Evolutionary conservation across 2,329 filamentous ascomycete species (phyloP), one percentile per base, ranked within the genome.

Genomic region (Beauveria asiatica): DNA sequence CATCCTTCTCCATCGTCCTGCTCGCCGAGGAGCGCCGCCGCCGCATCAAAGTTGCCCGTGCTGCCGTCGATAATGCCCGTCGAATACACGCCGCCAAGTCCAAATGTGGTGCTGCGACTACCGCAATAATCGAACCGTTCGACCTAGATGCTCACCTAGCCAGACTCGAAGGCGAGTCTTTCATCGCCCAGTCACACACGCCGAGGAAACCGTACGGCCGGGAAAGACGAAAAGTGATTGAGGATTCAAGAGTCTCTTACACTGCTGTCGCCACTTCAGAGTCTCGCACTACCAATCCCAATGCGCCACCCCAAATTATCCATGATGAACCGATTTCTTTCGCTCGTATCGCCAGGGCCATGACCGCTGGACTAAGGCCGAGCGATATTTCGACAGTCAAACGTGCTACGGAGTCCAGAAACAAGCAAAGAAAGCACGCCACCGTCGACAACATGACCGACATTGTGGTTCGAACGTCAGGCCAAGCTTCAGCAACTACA

Each of bases 21-120:
- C 72, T 84, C 59, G 75, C 82, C 61, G 81, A 84, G 69, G 82
- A 84, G 69, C 80, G 80, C 52, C 76, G 81, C 62, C 79, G 80
- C 61, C 78, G 80, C 27, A 78, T 83, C 62, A 78, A 78, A 59
- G 73, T 80, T 49, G 76, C 80, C 39, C 74, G 74, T 49, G 73
- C 78, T 21, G 78, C 80, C 17, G 74, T 81, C 41, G 74, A 80
- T 4, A 84, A 84, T 73, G 80, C 78, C 23, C 73, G 78, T 59
- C 82, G 76, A 60, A 67, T 83, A 10, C 80, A 77, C 60, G 74
- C 74, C 5, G 71, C 69, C 52, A 69, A 71, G 62, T 69, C 64
- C 30, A 68, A 68, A 30, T 69, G 69, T 27, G 69, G 67, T 19
- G 67, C 72, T 6, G 64, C 67, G 37, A 65, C 67, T 30, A 39